Evolutionary conservation across 805 yeast species (phyloP).

Genomic region (Saccharomycopsis sp.): DNA sequence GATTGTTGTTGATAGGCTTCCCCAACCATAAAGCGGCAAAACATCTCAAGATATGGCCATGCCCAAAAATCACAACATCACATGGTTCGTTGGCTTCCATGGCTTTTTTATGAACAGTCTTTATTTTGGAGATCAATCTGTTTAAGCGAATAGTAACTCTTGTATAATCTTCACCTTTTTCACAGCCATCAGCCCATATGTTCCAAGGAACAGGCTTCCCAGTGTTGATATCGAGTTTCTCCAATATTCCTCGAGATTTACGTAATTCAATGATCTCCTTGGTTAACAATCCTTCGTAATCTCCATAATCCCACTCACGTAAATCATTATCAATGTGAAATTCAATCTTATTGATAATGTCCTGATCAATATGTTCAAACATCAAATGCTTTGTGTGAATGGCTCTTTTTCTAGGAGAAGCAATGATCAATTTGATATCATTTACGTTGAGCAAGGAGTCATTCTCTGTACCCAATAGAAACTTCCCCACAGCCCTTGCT

Average conservation of each 20-base stretch:
- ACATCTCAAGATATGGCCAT: conserved; percentile 87
- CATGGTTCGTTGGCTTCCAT: conserved; percentile 43
- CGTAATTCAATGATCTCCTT: conserved; percentile 56
- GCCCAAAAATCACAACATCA: conserved; percentile 80
- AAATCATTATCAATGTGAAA: conserved; percentile 54
- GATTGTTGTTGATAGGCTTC: conserved; percentile 47
- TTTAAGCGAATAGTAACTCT: conserved; percentile 70
- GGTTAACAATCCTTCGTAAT: conserved; percentile 79
- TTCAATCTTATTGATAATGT: conserved; percentile 34
- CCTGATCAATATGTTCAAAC: conserved; percentile 39
- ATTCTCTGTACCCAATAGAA: conserved; percentile 50
- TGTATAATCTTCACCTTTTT: conserved; percentile 66
- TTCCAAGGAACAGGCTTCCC: conserved; percentile 42
- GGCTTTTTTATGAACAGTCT: conserved; percentile 47
- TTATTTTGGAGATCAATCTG: conserved; percentile 54
- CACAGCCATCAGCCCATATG: conserved; percentile 92
- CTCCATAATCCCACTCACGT: conserved; percentile 96
- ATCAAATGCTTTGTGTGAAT: conserved; percentile 62
- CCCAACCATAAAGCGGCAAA: conserved; percentile 85
- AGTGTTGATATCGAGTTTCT: conserved; percentile 17
- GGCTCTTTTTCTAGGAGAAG: conserved; percentile 81
- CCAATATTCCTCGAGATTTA: conserved; percentile 43
- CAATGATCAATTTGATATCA: conserved; percentile 52
- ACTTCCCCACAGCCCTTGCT: conserved; percentile 64
- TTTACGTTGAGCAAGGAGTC: conserved; percentile 52